Evolutionary conservation across 495 filamentous ascomycete species (phyloP).

Genomic region (Oidiodendron maius): DNA sequence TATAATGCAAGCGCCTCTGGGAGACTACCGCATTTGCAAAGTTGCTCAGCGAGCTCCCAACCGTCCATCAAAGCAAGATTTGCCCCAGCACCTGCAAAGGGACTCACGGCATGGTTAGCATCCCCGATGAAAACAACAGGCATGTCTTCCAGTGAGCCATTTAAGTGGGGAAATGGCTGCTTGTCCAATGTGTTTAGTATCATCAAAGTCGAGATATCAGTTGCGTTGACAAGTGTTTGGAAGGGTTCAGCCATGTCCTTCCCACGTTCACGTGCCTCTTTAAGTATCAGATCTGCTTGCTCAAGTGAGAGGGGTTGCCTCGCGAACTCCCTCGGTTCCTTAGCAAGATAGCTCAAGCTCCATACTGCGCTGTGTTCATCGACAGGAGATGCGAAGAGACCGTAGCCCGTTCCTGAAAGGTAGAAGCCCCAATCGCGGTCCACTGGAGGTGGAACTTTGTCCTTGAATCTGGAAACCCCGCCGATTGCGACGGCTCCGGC

Average conservation of each 20-base stretch:
- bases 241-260: constrained; percentile 26
- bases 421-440: constrained; percentile 28
- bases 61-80: constrained; percentile 36
- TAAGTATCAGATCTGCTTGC: constrained; percentile 12
- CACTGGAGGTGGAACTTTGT: constrained; percentile 20
- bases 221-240: constrained; percentile 25
- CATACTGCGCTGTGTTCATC: constrained; percentile 27
- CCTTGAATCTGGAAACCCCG: constrained; percentile 23
- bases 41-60: constrained; percentile 30
- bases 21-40: constrained; percentile 17
- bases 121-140: constrained; percentile 36
- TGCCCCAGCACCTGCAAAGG: constrained; percentile 38
- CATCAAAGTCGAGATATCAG: constrained; percentile 21
- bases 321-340: constrained; percentile 3
- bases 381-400: constrained; percentile 30
- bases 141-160: neutral
- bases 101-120: constrained; percentile 36
- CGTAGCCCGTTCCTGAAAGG: constrained; percentile 24
- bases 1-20: constrained; percentile 21
- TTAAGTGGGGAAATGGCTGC: constrained; percentile 28
- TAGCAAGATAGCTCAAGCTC: constrained; percentile 24
- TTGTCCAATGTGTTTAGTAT: constrained; percentile 30
- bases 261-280: constrained; percentile 23
- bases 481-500: constrained; percentile 27
- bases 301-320: constrained; percentile 1